Evolutionary conservation across 768 basidiomycete genomes (phyloP).

Genomic region (Mycena albidolilacea): DNA sequence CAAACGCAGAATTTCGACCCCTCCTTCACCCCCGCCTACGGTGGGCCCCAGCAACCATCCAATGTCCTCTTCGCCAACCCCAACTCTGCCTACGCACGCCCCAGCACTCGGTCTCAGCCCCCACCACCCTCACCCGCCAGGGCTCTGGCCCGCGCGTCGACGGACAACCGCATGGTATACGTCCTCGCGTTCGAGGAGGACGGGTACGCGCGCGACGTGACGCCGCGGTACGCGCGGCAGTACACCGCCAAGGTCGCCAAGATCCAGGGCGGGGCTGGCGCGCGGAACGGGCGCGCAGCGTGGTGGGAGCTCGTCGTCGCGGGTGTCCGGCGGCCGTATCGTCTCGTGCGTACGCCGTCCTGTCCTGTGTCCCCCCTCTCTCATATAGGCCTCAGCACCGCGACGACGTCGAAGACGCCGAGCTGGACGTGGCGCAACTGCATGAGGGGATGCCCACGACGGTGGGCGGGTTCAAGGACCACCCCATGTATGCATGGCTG

Average conservation of each 20-base stretch:
- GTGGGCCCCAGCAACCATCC: constrained; percentile 27
- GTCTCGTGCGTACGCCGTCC: constrained; percentile 71
- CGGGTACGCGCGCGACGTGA: constrained; percentile 92
- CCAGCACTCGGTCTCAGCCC: constrained; percentile 13
- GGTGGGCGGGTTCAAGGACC: constrained; percentile 94
- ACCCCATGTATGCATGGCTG: constrained; percentile 78
- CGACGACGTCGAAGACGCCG: constrained; percentile 94
- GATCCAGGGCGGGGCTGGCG: constrained; percentile 70
- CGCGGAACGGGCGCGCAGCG: constrained; percentile 72
- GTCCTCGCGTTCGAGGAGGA: constrained; percentile 97
- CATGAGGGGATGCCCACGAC: constrained; percentile 95
- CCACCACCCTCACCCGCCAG: constrained; percentile 37
- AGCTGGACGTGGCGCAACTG: constrained; percentile 81
- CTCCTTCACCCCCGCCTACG: constrained; percentile 49
- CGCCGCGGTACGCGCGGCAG: constrained; percentile 87
- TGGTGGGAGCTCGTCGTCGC: constrained; percentile 89
- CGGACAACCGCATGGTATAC: constrained; percentile 91
- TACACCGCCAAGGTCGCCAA: constrained; percentile 88
- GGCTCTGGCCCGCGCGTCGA: constrained; percentile 46
- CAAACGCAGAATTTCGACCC: constrained; percentile 89
- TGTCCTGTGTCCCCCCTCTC: constrained; percentile 38
- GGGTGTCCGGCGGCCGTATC: constrained; percentile 80
- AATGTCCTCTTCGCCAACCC: constrained; percentile 3
- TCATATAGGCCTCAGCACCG: constrained; percentile 71
- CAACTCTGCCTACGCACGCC: constrained; percentile 32